Conservation (phyloP, 1,284 basidiomycete species). For the Porodaedalea pini region DNA sequence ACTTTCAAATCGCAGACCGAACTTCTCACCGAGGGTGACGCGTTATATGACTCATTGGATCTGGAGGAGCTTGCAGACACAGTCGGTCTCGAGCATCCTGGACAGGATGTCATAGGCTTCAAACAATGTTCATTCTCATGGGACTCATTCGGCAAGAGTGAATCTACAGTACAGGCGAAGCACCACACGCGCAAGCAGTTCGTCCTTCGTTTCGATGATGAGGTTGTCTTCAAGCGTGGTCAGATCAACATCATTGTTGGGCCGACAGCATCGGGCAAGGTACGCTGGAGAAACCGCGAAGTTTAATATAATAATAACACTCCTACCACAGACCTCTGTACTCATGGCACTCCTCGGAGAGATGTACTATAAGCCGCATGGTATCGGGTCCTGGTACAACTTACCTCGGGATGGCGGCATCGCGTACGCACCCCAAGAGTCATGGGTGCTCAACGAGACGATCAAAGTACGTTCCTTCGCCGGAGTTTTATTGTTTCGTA, state of each 20-base stretch:
- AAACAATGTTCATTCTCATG: conserved; percentile 11
- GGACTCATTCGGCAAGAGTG: not conserved
- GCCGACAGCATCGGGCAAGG: conserved; percentile 18
- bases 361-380: conserved; percentile 17
- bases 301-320: not conserved
- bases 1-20: conserved; percentile 11
- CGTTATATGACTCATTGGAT: too few relatives aligned
- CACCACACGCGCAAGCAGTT: conserved; percentile 4
- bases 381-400: conserved; percentile 36
- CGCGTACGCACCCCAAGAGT: conserved; percentile 43
- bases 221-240: conserved; percentile 9
- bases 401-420: conserved; percentile 43
- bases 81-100: not conserved
- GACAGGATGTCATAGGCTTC: conserved; percentile 1
- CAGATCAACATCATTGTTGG: conserved; percentile 17
- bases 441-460: conserved; percentile 39
- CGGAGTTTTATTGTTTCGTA: too few relatives aligned
- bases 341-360: conserved; percentile 18
- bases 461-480: conserved; percentile 5
- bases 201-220: conserved; percentile 10
- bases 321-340: conserved; percentile 6
- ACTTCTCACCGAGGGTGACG: not conserved
- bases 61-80: not conserved
- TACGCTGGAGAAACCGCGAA: not conserved
- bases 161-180: not conserved